A percentile compares a stretch with the other conserved stretches of the same genome.
phyloP scores from a whole-genome alignment of 768 basidiomycete species.

The Coprinopsis marcescibilis region DNA sequence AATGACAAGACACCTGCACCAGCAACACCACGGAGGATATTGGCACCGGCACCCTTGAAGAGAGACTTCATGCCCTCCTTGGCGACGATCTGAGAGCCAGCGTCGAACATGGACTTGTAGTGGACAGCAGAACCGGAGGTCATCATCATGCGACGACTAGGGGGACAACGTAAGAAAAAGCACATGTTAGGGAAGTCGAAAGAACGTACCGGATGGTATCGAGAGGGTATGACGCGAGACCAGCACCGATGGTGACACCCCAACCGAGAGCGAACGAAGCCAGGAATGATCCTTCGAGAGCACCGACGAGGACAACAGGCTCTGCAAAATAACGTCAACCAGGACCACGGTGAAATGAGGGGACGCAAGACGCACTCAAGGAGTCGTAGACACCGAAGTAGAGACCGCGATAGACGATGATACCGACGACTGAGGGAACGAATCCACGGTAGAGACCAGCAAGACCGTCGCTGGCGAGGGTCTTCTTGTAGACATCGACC shows the following conservation, averaged over 20 bases:
- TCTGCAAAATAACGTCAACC: slow-evolving; percentile 41
- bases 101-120: slow-evolving; percentile 99
- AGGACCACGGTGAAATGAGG: neutral
- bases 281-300: slow-evolving; percentile 92
- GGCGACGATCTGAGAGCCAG: slow-evolving; percentile 86
- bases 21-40: slow-evolving; percentile 97
- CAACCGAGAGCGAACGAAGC: slow-evolving; percentile 97
- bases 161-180: slow-evolving; percentile 13
- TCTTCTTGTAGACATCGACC: slow-evolving; percentile 96
- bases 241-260: slow-evolving; percentile 99
- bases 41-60: slow-evolving; percentile 98
- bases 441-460: slow-evolving; percentile 99
- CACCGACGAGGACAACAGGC: slow-evolving; percentile 94
- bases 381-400: slow-evolving; percentile 98
- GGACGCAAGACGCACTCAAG: slow-evolving; percentile 61
- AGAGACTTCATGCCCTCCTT: slow-evolving; percentile 95
- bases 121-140: slow-evolving; percentile 92
- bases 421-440: slow-evolving; percentile 97
- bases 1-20: slow-evolving; percentile 99
- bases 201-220: slow-evolving; percentile 76
- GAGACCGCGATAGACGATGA: slow-evolving; percentile 99
- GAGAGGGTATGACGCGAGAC: slow-evolving; percentile 95
- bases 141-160: slow-evolving; percentile 99
- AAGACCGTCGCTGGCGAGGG: slow-evolving; percentile 94
- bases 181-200: slow-evolving; percentile 6